Percentiles rank a stretch among this genome's conserved stretches.
phyloP scores from a whole-genome alignment of 495 filamentous ascomycete genomes.

The Penicillium ochrochloron region DNA sequence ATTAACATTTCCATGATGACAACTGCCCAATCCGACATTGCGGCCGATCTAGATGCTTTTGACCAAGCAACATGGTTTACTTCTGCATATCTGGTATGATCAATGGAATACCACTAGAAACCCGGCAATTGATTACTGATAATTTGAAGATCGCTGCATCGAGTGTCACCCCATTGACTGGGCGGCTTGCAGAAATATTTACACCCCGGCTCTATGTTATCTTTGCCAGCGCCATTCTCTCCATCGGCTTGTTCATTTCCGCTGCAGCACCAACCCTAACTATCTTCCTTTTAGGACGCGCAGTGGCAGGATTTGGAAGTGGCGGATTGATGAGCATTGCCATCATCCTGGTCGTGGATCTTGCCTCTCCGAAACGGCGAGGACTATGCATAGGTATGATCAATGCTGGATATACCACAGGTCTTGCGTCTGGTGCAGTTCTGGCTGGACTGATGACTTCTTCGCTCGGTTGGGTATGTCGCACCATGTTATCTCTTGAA shows the following conservation, averaged over 20 bases:
- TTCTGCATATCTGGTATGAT: slow-evolving; percentile 62
- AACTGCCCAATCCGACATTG: slow-evolving; percentile 74
- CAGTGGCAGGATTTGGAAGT: slow-evolving; percentile 65
- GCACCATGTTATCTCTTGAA: neutral
- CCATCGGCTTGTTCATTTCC: slow-evolving; percentile 65
- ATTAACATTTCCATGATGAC: slow-evolving; percentile 78
- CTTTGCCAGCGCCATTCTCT: slow-evolving; percentile 57
- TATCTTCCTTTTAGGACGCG: slow-evolving; percentile 68
- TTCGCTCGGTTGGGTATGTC: slow-evolving; percentile 68
- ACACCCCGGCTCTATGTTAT: slow-evolving; percentile 65
- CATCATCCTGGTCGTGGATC: slow-evolving; percentile 70
- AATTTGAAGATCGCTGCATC: slow-evolving; percentile 65
- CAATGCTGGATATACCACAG: slow-evolving; percentile 68
- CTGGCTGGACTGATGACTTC: slow-evolving; percentile 67
- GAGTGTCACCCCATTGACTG: slow-evolving; percentile 65
- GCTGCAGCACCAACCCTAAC: slow-evolving; percentile 58
- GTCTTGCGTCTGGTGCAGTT: slow-evolving; percentile 71
- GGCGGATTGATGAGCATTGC: slow-evolving; percentile 69
- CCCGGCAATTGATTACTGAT: neutral
- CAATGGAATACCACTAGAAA: neutral
- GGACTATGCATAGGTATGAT: slow-evolving; percentile 73
- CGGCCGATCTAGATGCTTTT: slow-evolving; percentile 72
- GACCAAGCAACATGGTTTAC: slow-evolving; percentile 76
- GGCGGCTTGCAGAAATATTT: slow-evolving; percentile 70
- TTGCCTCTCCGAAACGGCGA: slow-evolving; percentile 63